Evolutionary conservation across 2,329 filamentous ascomycete species (phyloP), one percentile per base, ranked within the genome.

Genomic region (Trichoderma cornu-damae): DNA sequence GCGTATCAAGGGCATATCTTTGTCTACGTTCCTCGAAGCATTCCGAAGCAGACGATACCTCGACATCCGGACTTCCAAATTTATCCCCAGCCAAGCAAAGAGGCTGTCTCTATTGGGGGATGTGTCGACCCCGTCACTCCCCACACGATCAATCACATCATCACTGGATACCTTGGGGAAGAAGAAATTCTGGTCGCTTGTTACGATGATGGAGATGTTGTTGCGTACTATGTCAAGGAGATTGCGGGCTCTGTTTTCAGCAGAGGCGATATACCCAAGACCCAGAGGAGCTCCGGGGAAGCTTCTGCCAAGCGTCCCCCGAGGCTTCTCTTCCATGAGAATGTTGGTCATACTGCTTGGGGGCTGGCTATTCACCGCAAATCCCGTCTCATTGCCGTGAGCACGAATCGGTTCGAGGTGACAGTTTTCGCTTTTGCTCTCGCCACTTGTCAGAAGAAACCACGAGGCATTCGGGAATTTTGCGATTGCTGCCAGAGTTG

Each of bases 381-480:
- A 61, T 90, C 89, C n/a, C 84, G 92, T 0, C 76, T 96, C 60
- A 87, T 99, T 61, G 94, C 93, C 0, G 86, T 95, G 37, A 89
- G 88, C 64, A 85, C 89, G 0, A 99, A 99, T 68, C 81, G 79
- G 3, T 67, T 68, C 51, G 78, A 81, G 61, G 71, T 81, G 6
- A 79, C 75, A 0, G 76, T 84, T 1, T 84, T 83, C 63, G 78
- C 77, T 1, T 75, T 77, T 61, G 77, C 75, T 4, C 66, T 77
- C 44, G 60, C 65, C 44, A 16, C 40, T 34, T 24, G 50, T 26
- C 61, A 32, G 42, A 43, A 54, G 40, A 47, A 26, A 9, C 28
- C 30, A 12, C 53, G n/a, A 49, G 32, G 42, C 2, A 22, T 34
- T 12, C 28, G 34, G 34, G 52, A 59, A 16, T 42, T 26, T 50